Percentiles rank a stretch among this genome's conserved stretches.
Evolutionary conservation across 495 filamentous ascomycete genomes (phyloP).

Genomic region (Glarea lozoyensis): DNA sequence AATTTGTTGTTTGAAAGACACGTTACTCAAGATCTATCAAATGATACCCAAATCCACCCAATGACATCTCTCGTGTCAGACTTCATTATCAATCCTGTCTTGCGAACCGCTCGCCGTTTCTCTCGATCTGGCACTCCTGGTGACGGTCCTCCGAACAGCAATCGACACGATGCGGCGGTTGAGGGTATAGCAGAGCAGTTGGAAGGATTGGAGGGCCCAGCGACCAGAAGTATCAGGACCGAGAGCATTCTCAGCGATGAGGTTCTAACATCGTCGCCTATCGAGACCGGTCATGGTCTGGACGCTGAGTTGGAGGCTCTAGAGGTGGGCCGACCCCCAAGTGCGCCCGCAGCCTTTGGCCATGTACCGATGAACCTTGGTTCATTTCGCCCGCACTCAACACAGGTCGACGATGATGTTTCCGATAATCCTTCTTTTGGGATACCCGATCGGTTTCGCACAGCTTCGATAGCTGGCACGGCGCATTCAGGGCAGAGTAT

Average conservation of each 20-base stretch:
- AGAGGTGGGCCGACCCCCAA: slow-evolving; percentile 1
- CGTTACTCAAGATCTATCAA: background rate
- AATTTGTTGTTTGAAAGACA: too few species aligned
- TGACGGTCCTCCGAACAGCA: slow-evolving; percentile 1
- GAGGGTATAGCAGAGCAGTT: slow-evolving; percentile 14
- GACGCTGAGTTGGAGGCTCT: slow-evolving; percentile 14
- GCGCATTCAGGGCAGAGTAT: too few species aligned
- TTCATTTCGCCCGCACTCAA: slow-evolving; percentile 7
- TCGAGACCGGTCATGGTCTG: slow-evolving; percentile 19
- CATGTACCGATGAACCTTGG: background rate
- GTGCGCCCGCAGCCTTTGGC: background rate
- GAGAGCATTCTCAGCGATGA: slow-evolving; percentile 6
- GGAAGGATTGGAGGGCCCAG: slow-evolving; percentile 3
- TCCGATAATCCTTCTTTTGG: slow-evolving; percentile 20
- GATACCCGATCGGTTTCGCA: slow-evolving; percentile 15
- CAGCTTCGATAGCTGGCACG: slow-evolving; percentile 15
- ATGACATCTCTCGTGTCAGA: slow-evolving; percentile 71
- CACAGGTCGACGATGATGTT: slow-evolving; percentile 13
- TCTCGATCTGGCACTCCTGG: slow-evolving; percentile 28
- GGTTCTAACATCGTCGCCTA: slow-evolving; percentile 19
- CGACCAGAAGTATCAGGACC: background rate
- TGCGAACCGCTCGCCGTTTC: slow-evolving; percentile 66
- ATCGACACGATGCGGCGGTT: slow-evolving; percentile 16
- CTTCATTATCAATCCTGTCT: slow-evolving; percentile 66
- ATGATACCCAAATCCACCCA: slow-evolving; percentile 24